phyloP scores from a whole-genome alignment of 805 yeast genomes.

The Suhomyces canberraensis region DNA sequence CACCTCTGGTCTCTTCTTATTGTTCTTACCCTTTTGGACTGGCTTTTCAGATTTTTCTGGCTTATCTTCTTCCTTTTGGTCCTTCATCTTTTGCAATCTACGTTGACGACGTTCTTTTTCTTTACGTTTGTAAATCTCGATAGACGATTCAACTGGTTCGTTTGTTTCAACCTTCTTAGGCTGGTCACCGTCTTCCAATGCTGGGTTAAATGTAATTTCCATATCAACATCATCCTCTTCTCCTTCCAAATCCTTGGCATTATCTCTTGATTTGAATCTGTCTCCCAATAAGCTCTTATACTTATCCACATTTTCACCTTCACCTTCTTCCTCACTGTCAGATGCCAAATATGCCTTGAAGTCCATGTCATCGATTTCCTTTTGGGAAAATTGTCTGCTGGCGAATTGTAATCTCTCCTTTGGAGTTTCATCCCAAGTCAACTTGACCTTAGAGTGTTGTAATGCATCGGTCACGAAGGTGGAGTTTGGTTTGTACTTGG shows the following conservation, averaged over 20 bases:
- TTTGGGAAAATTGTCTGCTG: constrained; percentile 77
- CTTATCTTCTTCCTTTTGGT: constrained; percentile 45
- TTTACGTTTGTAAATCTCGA: constrained; percentile 77
- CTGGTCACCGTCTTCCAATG: constrained; percentile 46
- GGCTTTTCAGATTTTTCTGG: constrained; percentile 16
- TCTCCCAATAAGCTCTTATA: constrained; percentile 58
- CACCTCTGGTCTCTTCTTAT: constrained; percentile 1
- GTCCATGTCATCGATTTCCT: constrained; percentile 88
- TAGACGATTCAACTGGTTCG: constrained; percentile 48
- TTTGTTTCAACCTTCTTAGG: constrained; percentile 18
- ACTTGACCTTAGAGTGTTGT: constrained; percentile 91
- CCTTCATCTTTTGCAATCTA: constrained; percentile 75
- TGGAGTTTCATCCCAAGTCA: constrained; percentile 99
- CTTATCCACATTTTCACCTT: constrained; percentile 46
- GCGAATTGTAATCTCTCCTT: constrained; percentile 77
- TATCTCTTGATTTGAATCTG: constrained; percentile 28
- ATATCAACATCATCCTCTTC: constrained; percentile 72
- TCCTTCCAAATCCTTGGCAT: constrained; percentile 20
- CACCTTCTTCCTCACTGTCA: constrained; percentile 58
- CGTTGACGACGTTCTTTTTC: constrained; percentile 90
- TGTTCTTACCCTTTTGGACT: constrained; percentile 6
- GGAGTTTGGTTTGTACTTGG: constrained; percentile 69
- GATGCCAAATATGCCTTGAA: constrained; percentile 89
- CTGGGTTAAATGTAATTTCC: constrained; percentile 96
- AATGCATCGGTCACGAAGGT: constrained; percentile 90